Evolutionary conservation across 2,329 filamentous ascomycete species (phyloP).

Genomic region (Cytospora mali): DNA sequence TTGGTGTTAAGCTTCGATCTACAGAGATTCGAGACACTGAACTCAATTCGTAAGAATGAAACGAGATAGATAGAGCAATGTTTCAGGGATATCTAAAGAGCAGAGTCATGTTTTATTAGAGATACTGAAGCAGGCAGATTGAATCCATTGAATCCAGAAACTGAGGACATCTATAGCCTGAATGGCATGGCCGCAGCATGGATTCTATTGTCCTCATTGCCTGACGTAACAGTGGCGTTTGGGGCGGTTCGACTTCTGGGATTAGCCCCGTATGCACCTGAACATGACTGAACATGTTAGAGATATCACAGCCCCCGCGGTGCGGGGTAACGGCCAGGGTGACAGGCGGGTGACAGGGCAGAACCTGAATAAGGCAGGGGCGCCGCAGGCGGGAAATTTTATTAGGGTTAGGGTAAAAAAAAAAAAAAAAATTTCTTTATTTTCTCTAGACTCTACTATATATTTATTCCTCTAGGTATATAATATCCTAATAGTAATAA

Average conservation of each 20-base stretch:
- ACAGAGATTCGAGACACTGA: background rate
- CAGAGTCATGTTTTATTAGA: background rate
- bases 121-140: background rate
- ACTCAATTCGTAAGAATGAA: too few species aligned
- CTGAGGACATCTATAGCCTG: background rate
- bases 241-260: background rate
- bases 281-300: background rate
- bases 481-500: too few species aligned
- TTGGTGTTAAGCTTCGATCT: background rate
- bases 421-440: too few species aligned
- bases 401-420: too few species aligned
- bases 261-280: background rate
- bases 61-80: too few species aligned
- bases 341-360: too few species aligned
- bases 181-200: background rate
- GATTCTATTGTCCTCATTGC: background rate
- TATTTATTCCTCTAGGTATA: too few species aligned
- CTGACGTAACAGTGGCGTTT: constrained; percentile 1
- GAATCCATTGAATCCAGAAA: background rate
- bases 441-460: too few species aligned
- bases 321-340: too few species aligned
- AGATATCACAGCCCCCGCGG: too few species aligned
- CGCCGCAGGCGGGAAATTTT: too few species aligned
- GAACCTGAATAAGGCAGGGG: too few species aligned
- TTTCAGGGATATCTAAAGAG: background rate